These are phyloP conservation scores for Dujonia santamariae DNA, from an alignment of 1,139 yeast genomes.

Conservation along the genomic window DNA sequence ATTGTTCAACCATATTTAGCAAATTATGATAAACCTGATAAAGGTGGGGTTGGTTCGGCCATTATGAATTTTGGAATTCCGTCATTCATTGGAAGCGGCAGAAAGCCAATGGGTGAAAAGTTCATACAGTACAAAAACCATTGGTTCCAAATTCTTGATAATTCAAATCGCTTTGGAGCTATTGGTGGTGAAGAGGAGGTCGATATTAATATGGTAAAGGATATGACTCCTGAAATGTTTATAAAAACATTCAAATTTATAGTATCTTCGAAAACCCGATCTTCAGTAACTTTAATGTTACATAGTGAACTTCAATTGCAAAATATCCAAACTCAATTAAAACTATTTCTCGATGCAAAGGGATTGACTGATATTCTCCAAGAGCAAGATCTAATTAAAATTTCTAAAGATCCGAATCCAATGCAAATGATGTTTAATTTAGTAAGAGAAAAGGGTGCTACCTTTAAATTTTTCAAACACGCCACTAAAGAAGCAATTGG, in stretches of 20 bases:
- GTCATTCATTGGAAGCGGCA: conserved; percentile 9
- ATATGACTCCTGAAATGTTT: conserved; percentile 26
- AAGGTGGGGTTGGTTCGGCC: conserved; percentile 21
- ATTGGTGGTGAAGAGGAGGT: conserved; percentile 31
- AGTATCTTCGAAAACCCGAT: conserved; percentile 36
- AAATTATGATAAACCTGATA: conserved; percentile 12
- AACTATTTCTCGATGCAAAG: neutral
- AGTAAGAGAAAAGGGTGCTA: conserved; percentile 3
- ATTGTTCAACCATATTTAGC: conserved; percentile 36
- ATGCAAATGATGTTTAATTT: neutral
- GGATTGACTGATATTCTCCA: conserved; percentile 1
- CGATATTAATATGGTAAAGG: conserved; percentile 22
- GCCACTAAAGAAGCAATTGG: conserved; percentile 1
- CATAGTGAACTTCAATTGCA: conserved; percentile 3
- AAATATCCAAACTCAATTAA: neutral
- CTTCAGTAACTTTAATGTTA: conserved; percentile 17
- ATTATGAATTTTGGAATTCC: conserved; percentile 21
- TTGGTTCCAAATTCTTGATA: conserved; percentile 49
- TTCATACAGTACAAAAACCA: conserved; percentile 39
- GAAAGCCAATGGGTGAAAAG: conserved; percentile 15
- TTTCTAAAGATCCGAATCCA: conserved; percentile 2
- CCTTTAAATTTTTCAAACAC: conserved; percentile 1
- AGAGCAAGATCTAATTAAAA: neutral
- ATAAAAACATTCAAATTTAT: conserved; percentile 24
- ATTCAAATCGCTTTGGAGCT: conserved; percentile 35